Conservation (phyloP, 768 basidiomycete genomes). For the Leucocoprinus birnbaumii region DNA sequence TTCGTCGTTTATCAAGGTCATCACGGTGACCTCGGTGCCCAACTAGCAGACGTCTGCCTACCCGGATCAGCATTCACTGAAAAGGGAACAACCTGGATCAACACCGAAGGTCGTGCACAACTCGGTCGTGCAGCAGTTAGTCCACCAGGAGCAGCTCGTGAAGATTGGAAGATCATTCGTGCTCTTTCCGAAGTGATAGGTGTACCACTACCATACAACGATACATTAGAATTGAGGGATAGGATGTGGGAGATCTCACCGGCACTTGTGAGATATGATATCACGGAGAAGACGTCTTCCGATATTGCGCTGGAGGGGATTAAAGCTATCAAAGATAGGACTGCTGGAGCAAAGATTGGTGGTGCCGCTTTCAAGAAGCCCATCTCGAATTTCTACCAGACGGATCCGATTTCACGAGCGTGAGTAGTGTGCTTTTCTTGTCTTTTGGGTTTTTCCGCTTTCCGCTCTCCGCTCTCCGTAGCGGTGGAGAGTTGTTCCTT, state of each 20-base stretch:
- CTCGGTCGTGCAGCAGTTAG: slow-evolving; percentile 88
- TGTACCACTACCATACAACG: slow-evolving; percentile 83
- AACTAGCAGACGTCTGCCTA: slow-evolving; percentile 94
- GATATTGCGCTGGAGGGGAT: slow-evolving; percentile 75
- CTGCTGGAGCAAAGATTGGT: slow-evolving; percentile 53
- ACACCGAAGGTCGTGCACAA: slow-evolving; percentile 94
- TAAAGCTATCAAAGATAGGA: slow-evolving; percentile 48
- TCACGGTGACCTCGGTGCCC: slow-evolving; percentile 95
- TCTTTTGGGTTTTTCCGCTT: not conserved
- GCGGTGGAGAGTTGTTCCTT: too few species aligned
- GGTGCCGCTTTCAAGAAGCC: slow-evolving; percentile 71
- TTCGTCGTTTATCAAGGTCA: slow-evolving; percentile 99
- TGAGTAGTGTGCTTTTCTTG: too few species aligned
- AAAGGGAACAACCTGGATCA: slow-evolving; percentile 86
- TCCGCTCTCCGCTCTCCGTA: too few species aligned
- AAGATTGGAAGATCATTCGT: slow-evolving; percentile 97
- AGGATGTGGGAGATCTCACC: slow-evolving; percentile 98
- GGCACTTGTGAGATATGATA: slow-evolving; percentile 81
- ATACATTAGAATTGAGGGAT: slow-evolving; percentile 78
- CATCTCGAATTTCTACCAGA: slow-evolving; percentile 93
- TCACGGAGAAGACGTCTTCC: slow-evolving; percentile 69
- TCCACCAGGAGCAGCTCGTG: slow-evolving; percentile 91
- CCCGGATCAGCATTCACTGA: slow-evolving; percentile 96
- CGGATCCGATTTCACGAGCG: slow-evolving; percentile 93
- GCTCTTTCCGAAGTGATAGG: slow-evolving; percentile 90